Evolutionary conservation across 768 basidiomycete species (phyloP).

Genomic region (Suillus discolor): DNA sequence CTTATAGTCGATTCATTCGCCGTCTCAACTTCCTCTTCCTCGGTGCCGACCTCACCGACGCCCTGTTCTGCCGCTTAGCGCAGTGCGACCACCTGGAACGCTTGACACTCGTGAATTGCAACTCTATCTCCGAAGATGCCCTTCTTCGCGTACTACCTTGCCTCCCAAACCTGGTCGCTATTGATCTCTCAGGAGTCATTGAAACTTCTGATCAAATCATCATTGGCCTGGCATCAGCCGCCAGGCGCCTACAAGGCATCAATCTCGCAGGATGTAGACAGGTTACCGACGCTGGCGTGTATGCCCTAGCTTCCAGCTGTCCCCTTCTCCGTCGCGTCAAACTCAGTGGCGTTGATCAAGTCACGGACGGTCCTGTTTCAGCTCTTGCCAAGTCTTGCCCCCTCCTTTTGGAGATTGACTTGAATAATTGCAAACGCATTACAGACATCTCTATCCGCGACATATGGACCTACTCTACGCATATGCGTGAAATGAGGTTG

Average conservation of each 20-base stretch:
- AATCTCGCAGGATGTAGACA: constrained; percentile 84
- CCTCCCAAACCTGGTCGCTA: constrained; percentile 79
- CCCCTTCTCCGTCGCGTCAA: constrained; percentile 88
- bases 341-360: constrained; percentile 69
- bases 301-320: constrained; percentile 74
- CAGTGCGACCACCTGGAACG: constrained; percentile 84
- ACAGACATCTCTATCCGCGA: constrained; percentile 80
- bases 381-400: constrained; percentile 79
- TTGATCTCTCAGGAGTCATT: constrained; percentile 78
- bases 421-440: constrained; percentile 79
- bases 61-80: constrained; percentile 69
- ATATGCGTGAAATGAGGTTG: constrained; percentile 91
- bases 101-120: constrained; percentile 84
- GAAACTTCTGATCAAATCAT: constrained; percentile 74
- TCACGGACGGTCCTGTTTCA: constrained; percentile 79
- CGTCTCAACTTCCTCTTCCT: constrained; percentile 87
- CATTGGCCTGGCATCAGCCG: constrained; percentile 65
- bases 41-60: constrained; percentile 68
- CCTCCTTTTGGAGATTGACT: constrained; percentile 91
- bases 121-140: constrained; percentile 60
- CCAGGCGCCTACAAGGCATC: constrained; percentile 85
- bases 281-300: constrained; percentile 77
- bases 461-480: constrained; percentile 76
- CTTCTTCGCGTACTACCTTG: constrained; percentile 66
- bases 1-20: constrained; percentile 85